Evolutionary conservation across 202 grass and related monocot genomes (phyloP), one percentile per base, ranked within the genome.

Genomic region (Dendrocalamus latiflorus): DNA sequence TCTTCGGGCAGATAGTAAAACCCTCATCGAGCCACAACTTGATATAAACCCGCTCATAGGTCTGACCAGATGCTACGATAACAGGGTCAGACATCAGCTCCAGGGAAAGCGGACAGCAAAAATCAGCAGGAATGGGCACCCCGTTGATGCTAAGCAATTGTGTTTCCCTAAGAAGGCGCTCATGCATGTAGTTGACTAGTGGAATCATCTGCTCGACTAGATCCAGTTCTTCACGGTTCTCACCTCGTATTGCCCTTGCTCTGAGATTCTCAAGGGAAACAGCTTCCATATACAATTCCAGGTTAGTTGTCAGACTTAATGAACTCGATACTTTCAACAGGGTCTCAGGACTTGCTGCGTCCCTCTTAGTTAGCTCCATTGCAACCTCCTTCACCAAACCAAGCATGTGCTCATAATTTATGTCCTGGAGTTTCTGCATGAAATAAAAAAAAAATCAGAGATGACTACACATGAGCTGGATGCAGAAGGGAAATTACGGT

Each of bases 51-150:
- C 91, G 82, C 79, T 98, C 95, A 74, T 98, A 98, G 21, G 95
- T 98, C 81, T 95, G 95, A 77, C 95, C 95, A 69, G 95, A 98
- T 36, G 90, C 89, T 69, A 98, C 93, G 71, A 98, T 98, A 58
- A 98, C 93, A 70, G 95, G 95, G 84, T 98, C 95, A 21, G 93
- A 98, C 93, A 98, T 98, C 53, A 98, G 77, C 74, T 95, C 90
- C 68, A 93, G 84, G 76, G 95, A 98, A 65, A 98, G 93, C 0
- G 95, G 95, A 21, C 95, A 93, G 73, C 96, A 98, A 78, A n/a
- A n/a, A n/a, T n/a, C n/a, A n/a, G n/a, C n/a, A n/a, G n/a, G n/a
- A n/a, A n/a, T n/a, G n/a, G n/a, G n/a, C n/a, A n/a, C n/a, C n/a
- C n/a, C n/a, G n/a, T n/a, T n/a, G n/a, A n/a, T n/a, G n/a, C n/a